Evolutionary conservation across 257 asterid species (phyloP), one percentile per base, ranked within the genome.

Genomic region (Primulina eburnea): DNA sequence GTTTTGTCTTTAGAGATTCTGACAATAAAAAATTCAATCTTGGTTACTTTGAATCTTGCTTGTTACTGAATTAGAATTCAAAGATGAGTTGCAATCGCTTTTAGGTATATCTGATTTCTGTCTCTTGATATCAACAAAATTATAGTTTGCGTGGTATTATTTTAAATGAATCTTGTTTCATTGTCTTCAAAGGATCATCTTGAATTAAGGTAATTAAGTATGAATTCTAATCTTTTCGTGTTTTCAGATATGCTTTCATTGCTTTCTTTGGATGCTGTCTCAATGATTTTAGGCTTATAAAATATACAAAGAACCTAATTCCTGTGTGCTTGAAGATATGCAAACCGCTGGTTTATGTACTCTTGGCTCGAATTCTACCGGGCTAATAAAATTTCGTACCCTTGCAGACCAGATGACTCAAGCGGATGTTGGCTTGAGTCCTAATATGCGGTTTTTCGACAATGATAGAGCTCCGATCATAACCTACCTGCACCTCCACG

Each of bases 401-500:
- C 14, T 7, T 69, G 85, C 90, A 90, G 97, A 90, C 76, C 76
- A 66, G 76, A 81, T 88, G 88, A 85, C 77, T 62, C 88, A 62
- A 77, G 83, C 55, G 18, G 92, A 90, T 26, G 88, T 87, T 8
- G 90, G 90, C 40, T 78, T 90, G 43, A 74, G 79, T 57, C 90
- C 81, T 0, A 81, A 68, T 59, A 80, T 84, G 90, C 87, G 90
- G n/a, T 82, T 73, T 74, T 93, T 89, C 73, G 66, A 75, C 83
- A 67, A 32, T 11, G 87, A 81, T 40, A 32, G 71, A 59, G 76
- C 88, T 61, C 91, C 95, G 0, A 69, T 65, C 69, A 87, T 89
- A 58, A 82, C 96, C 1, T 93, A 93, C 69, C 76, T 83, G 7
- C 89, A 71, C 71, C 83, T 90, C 65, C 77, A 81, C n/a, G 92